Evolutionary conservation across 2,329 filamentous ascomycete genomes (phyloP), one percentile per base, ranked within the genome.

Genomic region (Trichoderma afroharzianum): DNA sequence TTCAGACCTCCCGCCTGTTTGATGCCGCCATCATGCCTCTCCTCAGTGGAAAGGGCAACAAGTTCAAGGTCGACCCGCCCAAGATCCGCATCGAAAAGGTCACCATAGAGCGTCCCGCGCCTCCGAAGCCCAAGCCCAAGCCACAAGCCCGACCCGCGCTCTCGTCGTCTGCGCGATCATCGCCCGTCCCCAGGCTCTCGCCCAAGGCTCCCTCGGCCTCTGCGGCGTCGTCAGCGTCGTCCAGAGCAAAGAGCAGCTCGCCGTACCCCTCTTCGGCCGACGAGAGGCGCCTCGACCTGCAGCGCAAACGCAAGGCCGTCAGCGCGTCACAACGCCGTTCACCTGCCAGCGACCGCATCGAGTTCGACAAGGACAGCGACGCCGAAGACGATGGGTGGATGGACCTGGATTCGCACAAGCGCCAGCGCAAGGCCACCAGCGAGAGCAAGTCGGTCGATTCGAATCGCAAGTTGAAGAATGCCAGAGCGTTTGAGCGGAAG

Each of bases 71-170:
- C 74, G 83, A 85, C 73, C 81, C 83, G 68, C 83, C 85, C 71
- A 83, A 82, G 72, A 83, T 88, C 75, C 84, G 85, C 72, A 85
- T 87, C 76, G 85, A 88, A 77, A 85, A 85, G 74, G 85, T 88
- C 71, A 80, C 83, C 68, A 81, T 87, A 76, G 82, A 82, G 72
- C 76, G 77, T 61, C 76, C 80, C 62, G 73, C 77, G 4, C 78
- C 80, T 18, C 81, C 81, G 9, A 81, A 80, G 61, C 79, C 81
- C 8, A 83, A 80, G 74, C 76, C 79, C 36, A 81, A 79, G 70
- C 73, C 76, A 50, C 75, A 78, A 63, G 76, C 80, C 67, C 74
- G 75, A 68, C 73, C 77, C 68, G 76, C 78, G 67, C 69, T 58
- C 36, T 62, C 71, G 18, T 71, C 71, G 61, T 76, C 79, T 21